These are phyloP conservation scores for Colletotrichum trifolii DNA, from an alignment of 2,329 filamentous ascomycete genomes.

Conservation along the genomic window DNA sequence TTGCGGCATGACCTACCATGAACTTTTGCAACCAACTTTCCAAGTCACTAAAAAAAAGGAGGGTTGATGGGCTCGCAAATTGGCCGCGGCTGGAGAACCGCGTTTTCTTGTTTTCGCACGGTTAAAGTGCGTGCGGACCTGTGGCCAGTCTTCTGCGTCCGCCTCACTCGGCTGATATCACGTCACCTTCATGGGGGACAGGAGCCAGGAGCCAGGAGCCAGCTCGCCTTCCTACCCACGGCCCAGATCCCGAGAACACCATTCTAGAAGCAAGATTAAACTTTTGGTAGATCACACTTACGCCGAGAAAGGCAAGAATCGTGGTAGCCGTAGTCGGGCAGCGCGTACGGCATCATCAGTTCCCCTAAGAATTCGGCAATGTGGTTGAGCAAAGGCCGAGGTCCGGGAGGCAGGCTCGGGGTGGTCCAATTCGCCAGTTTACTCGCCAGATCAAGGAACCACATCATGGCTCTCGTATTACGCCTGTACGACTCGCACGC, in stretches of 20 bases:
- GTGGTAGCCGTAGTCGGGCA: background rate
- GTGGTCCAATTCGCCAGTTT: slow-evolving; percentile 1
- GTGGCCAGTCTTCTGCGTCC: background rate
- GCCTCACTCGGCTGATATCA: background rate
- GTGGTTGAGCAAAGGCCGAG: slow-evolving; percentile 2
- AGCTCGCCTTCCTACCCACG: background rate
- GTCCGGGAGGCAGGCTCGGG: slow-evolving; percentile 1
- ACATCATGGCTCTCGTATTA: background rate
- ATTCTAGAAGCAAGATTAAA: slow-evolving; percentile 31
- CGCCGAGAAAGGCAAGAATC: slow-evolving; percentile 8
- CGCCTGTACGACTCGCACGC: slow-evolving; percentile 13
- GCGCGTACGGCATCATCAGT: background rate
- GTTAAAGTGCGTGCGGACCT: background rate
- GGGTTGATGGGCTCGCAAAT: no score
- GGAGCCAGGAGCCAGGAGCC: slow-evolving; percentile 6
- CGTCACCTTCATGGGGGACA: background rate
- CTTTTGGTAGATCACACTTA: slow-evolving; percentile 22
- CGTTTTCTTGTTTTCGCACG: no score
- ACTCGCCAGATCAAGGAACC: slow-evolving; percentile 9
- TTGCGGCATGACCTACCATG: slow-evolving; percentile 9
- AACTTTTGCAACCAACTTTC: background rate
- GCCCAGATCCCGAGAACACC: slow-evolving; percentile 12
- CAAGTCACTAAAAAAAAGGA: background rate
- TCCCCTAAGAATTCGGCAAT: slow-evolving; percentile 2
- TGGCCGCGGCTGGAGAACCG: no score